Base-by-base conservation (phyloP, 768 basidiomycete species). In the Chalciporus chontae region DNA sequence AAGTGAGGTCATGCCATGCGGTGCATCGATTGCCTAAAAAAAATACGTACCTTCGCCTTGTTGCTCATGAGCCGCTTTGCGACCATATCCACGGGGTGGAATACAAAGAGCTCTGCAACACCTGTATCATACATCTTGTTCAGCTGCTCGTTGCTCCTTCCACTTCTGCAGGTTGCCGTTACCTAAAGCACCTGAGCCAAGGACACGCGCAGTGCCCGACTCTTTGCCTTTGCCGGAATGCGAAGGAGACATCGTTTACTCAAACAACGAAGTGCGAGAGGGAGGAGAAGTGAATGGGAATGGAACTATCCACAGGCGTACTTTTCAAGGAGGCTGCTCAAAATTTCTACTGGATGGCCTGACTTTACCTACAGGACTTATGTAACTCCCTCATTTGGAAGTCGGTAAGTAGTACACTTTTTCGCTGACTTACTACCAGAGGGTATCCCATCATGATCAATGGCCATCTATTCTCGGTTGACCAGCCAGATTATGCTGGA, bases 1-100 rank as follows among this genome's bases (percentile, higher is more conserved):
- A 8, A 44, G 3, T 10, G 39, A 32, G n/a, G 11, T 37, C 18
- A 34, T 19, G 38, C n/a, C n/a, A n/a, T 17, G 36, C 1, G 14
- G 17, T 10, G 26, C 4, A 14, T n/a, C n/a, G 21, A 38, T 10
- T 23, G 38, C 4, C 9, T n/a, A n/a, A n/a, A n/a, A 24, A 8
- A 9, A 34, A 3, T 18, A 13, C 13, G 8, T 49, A 84, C 90
- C 78, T 87, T 89, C 54, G 77, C 76, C 75, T 94, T 94, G 81
- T 97, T 96, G 68, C 91, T 94, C 95, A 99, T 99, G 45, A 99
- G 70, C 31, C 95, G 87, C 70, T 99, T 99, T n/a, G 96, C 93
- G 47, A 97, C 85, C 1, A 96, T 99, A 71, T 99, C 94, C 19
- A 93, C 90, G 17, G 94, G 94, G 67, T 96, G 94, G 74, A 97